Percentiles rank a stretch among this genome's conserved stretches.
These are phyloP conservation scores for Populus simonii DNA, from an alignment of 345 rosid genomes.

Conservation along the genomic window DNA sequence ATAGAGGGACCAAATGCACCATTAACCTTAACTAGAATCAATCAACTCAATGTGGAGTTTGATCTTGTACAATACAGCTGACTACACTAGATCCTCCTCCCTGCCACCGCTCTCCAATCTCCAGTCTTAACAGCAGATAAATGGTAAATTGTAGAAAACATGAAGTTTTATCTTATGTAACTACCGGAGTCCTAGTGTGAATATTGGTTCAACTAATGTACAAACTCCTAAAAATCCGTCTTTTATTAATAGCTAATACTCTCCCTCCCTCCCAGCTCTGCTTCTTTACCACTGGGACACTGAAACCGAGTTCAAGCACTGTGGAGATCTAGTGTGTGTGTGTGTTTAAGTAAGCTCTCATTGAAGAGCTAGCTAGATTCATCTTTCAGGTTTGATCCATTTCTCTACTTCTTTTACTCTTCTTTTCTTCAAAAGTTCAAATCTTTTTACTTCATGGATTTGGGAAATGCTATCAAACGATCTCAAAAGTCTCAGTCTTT, in stretches of 20 bases:
- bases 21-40: not conserved
- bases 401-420: not conserved
- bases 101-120: not conserved
- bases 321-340: conserved; percentile 17
- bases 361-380: not conserved
- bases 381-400: conserved; percentile 18
- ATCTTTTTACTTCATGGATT: not conserved
- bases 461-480: not conserved
- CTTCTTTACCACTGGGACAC: not conserved
- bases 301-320: not conserved
- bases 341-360: not conserved
- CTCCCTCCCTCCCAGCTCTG: not conserved
- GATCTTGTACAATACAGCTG: not conserved
- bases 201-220: not conserved
- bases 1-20: not conserved
- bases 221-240: not conserved
- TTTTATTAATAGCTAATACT: not conserved
- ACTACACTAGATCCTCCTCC: not conserved
- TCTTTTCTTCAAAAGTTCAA: not conserved
- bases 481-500: conserved; percentile 1
- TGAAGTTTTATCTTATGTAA: not conserved
- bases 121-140: not conserved
- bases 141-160: not conserved
- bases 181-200: not conserved
- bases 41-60: not conserved